A percentile compares a stretch with the other conserved stretches of the same genome.
Evolutionary conservation across 2,329 filamentous ascomycete genomes (phyloP).

Genomic region (Phoma sp.): DNA sequence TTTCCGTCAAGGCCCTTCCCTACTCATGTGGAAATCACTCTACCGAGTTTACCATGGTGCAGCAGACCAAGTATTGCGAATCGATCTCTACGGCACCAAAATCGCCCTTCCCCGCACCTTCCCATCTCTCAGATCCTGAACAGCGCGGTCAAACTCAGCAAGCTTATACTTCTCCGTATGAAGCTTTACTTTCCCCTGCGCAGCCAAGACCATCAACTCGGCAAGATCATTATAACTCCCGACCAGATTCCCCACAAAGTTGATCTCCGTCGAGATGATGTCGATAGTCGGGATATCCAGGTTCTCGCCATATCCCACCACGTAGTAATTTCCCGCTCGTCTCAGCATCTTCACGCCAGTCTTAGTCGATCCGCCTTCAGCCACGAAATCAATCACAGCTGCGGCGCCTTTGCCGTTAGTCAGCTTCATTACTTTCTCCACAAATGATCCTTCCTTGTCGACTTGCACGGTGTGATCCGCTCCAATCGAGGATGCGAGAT

Average conservation of each 20-base stretch:
- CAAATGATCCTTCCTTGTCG: background rate
- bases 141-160: slow-evolving; percentile 1
- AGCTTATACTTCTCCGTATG: slow-evolving; percentile 12
- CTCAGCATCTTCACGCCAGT: slow-evolving; percentile 8
- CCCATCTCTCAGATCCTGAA: slow-evolving; percentile 8
- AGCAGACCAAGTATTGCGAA: no score
- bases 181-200: slow-evolving; percentile 9
- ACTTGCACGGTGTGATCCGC: slow-evolving; percentile 4
- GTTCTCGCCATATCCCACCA: slow-evolving; percentile 10
- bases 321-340: slow-evolving; percentile 8
- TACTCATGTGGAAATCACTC: no score
- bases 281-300: slow-evolving; percentile 8
- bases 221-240: slow-evolving; percentile 13
- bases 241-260: slow-evolving; percentile 7
- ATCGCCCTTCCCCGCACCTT: slow-evolving; percentile 2
- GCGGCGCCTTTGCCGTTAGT: slow-evolving; percentile 5
- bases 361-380: slow-evolving; percentile 9
- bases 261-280: slow-evolving; percentile 9
- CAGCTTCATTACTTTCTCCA: slow-evolving; percentile 1
- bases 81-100: background rate
- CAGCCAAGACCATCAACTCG: slow-evolving; percentile 9
- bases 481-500: slow-evolving; percentile 8
- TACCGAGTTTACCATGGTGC: no score
- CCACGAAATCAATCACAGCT: slow-evolving; percentile 8
- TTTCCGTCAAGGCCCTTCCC: no score